Conservation (phyloP, 192 early-diverging fungal genomes). For the Allomyces javanicus region DNA sequence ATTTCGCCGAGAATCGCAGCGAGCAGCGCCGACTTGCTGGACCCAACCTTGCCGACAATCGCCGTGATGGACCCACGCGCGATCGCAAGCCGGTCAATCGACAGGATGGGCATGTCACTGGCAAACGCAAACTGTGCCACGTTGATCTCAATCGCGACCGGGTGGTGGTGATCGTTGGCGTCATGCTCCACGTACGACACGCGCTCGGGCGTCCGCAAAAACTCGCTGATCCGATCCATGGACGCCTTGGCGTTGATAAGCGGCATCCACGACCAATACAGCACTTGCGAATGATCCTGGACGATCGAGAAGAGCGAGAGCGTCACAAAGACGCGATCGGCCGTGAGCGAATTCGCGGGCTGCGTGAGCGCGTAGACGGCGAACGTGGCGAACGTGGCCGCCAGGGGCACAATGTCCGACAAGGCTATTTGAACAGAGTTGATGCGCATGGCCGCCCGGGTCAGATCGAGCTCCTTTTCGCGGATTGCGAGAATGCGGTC, state of each 20-base stretch:
- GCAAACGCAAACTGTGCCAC: background rate
- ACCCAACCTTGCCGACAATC: slow-evolving; percentile 9
- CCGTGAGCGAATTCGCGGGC: slow-evolving; percentile 45
- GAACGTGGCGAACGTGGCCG: slow-evolving; percentile 25
- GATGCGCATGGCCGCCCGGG: slow-evolving; percentile 23
- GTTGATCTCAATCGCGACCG: background rate
- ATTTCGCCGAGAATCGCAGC: slow-evolving; percentile 49
- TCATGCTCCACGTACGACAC: slow-evolving; percentile 47
- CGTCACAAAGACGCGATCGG: slow-evolving; percentile 23
- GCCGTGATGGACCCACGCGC: background rate
- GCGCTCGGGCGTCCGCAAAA: slow-evolving; percentile 3
- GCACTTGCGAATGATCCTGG: no score
- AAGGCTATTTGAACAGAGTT: slow-evolving; percentile 33
- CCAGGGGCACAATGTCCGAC: slow-evolving; percentile 40
- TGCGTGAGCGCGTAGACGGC: slow-evolving; percentile 17
- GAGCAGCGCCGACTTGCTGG: slow-evolving; percentile 36
- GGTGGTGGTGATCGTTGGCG: slow-evolving; percentile 14
- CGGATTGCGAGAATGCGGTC: slow-evolving; percentile 33
- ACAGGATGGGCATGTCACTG: background rate
- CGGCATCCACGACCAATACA: no score
- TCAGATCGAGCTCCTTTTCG: slow-evolving; percentile 26
- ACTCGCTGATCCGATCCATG: no score
- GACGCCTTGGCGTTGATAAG: no score
- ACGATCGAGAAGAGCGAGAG: slow-evolving; percentile 8
- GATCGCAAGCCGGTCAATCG: background rate